Conservation (phyloP, 331 rosid species). For the Quercus tomentella region DNA sequence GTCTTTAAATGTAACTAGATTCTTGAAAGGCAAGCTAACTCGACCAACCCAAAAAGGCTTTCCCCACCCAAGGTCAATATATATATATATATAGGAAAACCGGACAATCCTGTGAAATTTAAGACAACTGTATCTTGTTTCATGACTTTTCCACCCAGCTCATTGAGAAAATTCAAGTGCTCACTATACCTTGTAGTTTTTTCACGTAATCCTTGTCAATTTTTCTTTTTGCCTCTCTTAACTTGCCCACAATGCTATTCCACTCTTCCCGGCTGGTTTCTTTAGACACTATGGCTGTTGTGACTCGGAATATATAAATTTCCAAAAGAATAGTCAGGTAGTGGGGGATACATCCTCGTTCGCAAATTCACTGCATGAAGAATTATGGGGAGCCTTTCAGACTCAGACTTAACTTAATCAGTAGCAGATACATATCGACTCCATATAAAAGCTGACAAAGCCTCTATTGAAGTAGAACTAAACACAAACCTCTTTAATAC, state of each 20-base stretch:
- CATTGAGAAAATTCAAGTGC: not conserved
- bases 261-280: not conserved
- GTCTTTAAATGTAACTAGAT: constrained; percentile 5
- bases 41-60: constrained; percentile 5
- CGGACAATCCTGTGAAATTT: constrained; percentile 21
- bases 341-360: not conserved
- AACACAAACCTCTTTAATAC: constrained; percentile 17
- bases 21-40: not conserved
- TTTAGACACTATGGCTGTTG: not conserved
- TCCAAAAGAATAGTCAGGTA: constrained; percentile 7
- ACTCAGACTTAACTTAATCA: not conserved
- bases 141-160: not conserved
- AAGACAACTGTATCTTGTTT: constrained; percentile 2
- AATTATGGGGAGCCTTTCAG: not conserved
- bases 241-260: not conserved
- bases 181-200: not conserved
- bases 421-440: not conserved
- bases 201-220: not conserved
- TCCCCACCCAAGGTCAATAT: constrained; percentile 19
- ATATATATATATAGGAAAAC: constrained; percentile 15
- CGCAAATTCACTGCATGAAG: constrained; percentile 9
- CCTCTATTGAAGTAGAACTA: constrained; percentile 2
- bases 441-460: constrained; percentile 17
- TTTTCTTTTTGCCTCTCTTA: constrained; percentile 5
- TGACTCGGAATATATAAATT: not conserved